Evolutionary conservation across 2,329 filamentous ascomycete genomes (phyloP), one percentile per base, ranked within the genome.

Genomic region (Fusarium heterosporum): DNA sequence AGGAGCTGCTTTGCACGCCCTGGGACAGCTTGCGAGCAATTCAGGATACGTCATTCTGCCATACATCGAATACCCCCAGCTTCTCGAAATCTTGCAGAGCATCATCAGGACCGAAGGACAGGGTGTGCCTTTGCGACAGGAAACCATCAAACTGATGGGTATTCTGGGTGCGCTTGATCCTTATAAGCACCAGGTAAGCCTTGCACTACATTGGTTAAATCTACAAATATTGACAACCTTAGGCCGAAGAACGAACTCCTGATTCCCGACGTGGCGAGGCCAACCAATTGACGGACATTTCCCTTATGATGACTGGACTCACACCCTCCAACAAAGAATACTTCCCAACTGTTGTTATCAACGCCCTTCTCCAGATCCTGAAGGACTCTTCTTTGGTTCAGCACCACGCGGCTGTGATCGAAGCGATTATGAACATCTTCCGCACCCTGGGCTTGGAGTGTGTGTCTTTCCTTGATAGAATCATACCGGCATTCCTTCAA

Each of bases 361-460:
- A 97, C 73, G 96, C 96, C 3, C 85, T 99, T 12, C 89, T 99
- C 73, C 90, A 93, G 56, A 94, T 99, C 69, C 81, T 99, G 34
- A 96, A 95, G 73, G 96, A 99, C 71, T 89, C 90, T 26, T 98
- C 96, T 0, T 83, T 99, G 6, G 88, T 90, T 13, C 92, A 96
- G 73, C 95, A 97, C 72, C 96, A 99, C 74, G 95, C 93, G 6
- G 89, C 91, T 12, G 95, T 98, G 14, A 96, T 99, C 50, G 96
- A 98, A 77, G 96, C 96, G 7, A 96, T 99, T 72, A 98, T 99
- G 89, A 97, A 93, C 71, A 99, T 99, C 60, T 99, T 99, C 80
- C 92, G 96, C 71, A 99, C 96, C 0, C 85, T 99, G 62, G 96
- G 96, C 3, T 82, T 99, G 71, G 97, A 98, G 76, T 99, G 96